Evolutionary conservation across 2,329 filamentous ascomycete genomes (phyloP), one percentile per base, ranked within the genome.

Genomic region (Escovopsis weberi): DNA sequence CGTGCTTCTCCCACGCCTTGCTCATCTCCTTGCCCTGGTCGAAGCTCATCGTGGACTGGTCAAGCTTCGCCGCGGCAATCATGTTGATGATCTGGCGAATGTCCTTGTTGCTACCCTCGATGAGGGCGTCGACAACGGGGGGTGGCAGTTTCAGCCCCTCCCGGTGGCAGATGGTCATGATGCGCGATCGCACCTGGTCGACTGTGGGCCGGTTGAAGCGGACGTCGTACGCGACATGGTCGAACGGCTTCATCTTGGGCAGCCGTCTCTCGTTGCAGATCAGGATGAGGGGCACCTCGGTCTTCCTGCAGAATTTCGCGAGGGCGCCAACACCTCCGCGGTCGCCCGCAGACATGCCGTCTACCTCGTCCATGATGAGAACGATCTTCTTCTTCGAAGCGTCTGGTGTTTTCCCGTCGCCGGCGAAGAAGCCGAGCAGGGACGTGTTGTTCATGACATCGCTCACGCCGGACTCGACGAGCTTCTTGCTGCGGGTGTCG

Each of bases 31-130:
- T 94, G 55, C 85, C 80, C 57, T 93, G 73, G 53, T 93, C 83
- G 53, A 78, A 96, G 55, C 82, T 76, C 74, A 96, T 82, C 12
- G 74, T 74, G 18, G 71, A 69, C 55, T 86, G 80, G 52, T 95
- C 89, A 5, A 98, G 71, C 60, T 94, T 96, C 39, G 87, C 83
- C 0, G 91, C 93, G 0, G 87, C 85, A 43, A 98, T 73, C 91
- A 98, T 98, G 65, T 98, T 98, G 64, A 98, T 91, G 47, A 96
- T 88, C 62, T 96, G 91, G 34, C 91, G 80, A 49, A 98, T 98
- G 58, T 98, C 91, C 43, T 91, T 86, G 61, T 89, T 85, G 48
- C 84, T 94, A 18, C 91, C 91, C 63, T 96, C 89, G 45, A 98
- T 95, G 38, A 98, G 71, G 15, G 88, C 86, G 59, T 96, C 89